Conservation (phyloP, 2,329 filamentous ascomycete genomes). For the Talaromyces verruculosus region DNA sequence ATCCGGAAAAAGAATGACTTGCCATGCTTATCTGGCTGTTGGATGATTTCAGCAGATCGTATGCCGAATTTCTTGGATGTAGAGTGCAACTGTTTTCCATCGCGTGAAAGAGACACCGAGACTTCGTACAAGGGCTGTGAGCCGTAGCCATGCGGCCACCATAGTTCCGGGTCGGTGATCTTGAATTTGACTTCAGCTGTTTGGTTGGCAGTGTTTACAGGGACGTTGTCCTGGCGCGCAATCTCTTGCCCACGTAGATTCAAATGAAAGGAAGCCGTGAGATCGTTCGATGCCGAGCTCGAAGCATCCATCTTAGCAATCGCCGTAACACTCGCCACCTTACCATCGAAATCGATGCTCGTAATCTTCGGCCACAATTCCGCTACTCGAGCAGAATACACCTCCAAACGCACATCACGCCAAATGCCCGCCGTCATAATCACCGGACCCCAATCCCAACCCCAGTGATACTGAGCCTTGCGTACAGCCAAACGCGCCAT, state of each 20-base stretch:
- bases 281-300: constrained; percentile 12
- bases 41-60: constrained; percentile 47
- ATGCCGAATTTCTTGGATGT: constrained; percentile 55
- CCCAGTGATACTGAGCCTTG: constrained; percentile 68
- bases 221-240: constrained; percentile 44
- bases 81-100: constrained; percentile 45
- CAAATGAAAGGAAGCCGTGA: constrained; percentile 18
- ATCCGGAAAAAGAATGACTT: constrained; percentile 66
- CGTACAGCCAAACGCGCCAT: constrained; percentile 52
- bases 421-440: constrained; percentile 65
- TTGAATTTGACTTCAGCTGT: constrained; percentile 20
- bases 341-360: constrained; percentile 43
- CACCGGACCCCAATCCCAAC: constrained; percentile 70
- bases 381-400: constrained; percentile 14
- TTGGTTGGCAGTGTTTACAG: background rate
- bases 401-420: constrained; percentile 55
- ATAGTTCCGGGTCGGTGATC: constrained; percentile 50
- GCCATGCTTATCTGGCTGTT: constrained; percentile 49
- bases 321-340: constrained; percentile 40
- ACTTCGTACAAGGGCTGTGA: constrained; percentile 58
- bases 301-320: constrained; percentile 39
- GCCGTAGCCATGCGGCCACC: constrained; percentile 63
- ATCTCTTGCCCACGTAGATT: constrained; percentile 20
- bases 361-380: constrained; percentile 55
- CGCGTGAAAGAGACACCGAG: constrained; percentile 43